phyloP scores from a whole-genome alignment of 305 asterid species.

The Rubia balearica region DNA sequence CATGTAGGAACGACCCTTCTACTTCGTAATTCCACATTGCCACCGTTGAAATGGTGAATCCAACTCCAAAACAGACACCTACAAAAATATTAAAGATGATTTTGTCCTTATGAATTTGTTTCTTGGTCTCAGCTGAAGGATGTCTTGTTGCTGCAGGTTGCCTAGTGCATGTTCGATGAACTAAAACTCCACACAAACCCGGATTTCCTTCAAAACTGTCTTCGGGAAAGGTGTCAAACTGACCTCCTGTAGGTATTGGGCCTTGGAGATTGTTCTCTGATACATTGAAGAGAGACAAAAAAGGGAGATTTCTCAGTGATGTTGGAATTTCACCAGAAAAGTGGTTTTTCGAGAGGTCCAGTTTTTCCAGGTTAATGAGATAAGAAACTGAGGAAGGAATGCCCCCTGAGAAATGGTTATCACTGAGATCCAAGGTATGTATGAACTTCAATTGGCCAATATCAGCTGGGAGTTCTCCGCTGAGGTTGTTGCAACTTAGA shows the following conservation, averaged over 20 bases:
- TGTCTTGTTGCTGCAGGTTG: conserved; percentile 19
- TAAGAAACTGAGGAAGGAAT: conserved; percentile 31
- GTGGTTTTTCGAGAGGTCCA: conserved; percentile 33
- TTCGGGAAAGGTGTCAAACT: conserved; percentile 29
- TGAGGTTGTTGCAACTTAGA: conserved; percentile 25
- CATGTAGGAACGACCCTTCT: conserved; percentile 47
- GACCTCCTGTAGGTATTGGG: conserved; percentile 39
- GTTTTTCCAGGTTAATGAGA: conserved; percentile 31
- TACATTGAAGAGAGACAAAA: conserved; percentile 31
- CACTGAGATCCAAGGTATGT: conserved; percentile 25
- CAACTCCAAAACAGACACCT: conserved; percentile 53
- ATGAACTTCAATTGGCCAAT: conserved; percentile 29
- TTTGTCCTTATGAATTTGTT: conserved; percentile 15
- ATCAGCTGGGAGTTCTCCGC: conserved; percentile 29
- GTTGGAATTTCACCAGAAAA: conserved; percentile 36
- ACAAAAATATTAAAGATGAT: conserved; percentile 47
- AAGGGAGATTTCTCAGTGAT: conserved; percentile 30
- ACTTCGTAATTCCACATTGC: conserved; percentile 53
- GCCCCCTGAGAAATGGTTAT: conserved; percentile 30
- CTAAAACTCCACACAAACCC: conserved; percentile 53
- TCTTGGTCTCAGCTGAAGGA: conserved; percentile 20
- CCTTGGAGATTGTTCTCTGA: conserved; percentile 36
- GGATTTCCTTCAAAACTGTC: conserved; percentile 32
- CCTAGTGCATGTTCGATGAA: conserved; percentile 40
- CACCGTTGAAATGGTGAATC: conserved; percentile 42